A percentile compares a stretch with the other conserved stretches of the same genome.
phyloP scores from a whole-genome alignment of 2,329 filamentous ascomycete species.

The Pyricularia sp. region DNA sequence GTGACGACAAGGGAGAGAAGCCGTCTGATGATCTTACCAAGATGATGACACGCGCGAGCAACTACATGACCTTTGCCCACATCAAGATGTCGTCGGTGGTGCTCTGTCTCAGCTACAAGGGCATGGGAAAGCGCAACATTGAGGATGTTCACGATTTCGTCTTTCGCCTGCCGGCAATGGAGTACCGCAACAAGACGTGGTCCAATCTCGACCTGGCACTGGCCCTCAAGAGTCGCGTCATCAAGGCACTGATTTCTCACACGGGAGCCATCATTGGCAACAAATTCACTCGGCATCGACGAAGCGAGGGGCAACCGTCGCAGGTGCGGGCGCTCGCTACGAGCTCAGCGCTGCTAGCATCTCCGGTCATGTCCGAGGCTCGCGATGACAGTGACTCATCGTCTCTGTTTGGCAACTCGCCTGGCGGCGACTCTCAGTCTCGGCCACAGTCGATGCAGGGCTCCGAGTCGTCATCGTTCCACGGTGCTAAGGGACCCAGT shows the following conservation, averaged over 20 bases:
- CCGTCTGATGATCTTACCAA: conserved; percentile 84
- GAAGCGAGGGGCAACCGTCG: conserved; percentile 68
- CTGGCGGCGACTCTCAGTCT: conserved; percentile 49
- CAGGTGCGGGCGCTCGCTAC: conserved; percentile 78
- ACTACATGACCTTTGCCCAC: conserved; percentile 95
- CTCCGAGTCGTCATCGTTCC: conserved; percentile 38
- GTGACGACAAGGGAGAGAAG: conserved; percentile 43
- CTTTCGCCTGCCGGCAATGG: conserved; percentile 86
- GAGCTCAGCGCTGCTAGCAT: conserved; percentile 55
- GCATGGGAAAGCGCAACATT: conserved; percentile 87
- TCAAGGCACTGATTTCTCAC: conserved; percentile 88
- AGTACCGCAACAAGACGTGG: conserved; percentile 99
- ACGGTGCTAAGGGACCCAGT: conserved; percentile 33
- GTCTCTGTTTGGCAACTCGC: conserved; percentile 41
- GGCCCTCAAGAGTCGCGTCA: conserved; percentile 87
- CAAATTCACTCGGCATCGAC: conserved; percentile 86
- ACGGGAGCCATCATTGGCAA: conserved; percentile 95
- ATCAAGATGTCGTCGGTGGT: conserved; percentile 94
- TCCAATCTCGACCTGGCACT: conserved; percentile 92
- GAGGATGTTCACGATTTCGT: conserved; percentile 97
- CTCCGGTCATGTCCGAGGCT: conserved; percentile 26
- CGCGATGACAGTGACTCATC: conserved; percentile 46
- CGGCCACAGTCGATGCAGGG: conserved; percentile 44
- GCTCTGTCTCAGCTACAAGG: conserved; percentile 92
- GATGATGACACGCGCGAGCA: conserved; percentile 92